These are phyloP conservation scores for Phytophthora colocasiae DNA, from an alignment of 352 stramenopile species.

Conservation along the genomic window DNA sequence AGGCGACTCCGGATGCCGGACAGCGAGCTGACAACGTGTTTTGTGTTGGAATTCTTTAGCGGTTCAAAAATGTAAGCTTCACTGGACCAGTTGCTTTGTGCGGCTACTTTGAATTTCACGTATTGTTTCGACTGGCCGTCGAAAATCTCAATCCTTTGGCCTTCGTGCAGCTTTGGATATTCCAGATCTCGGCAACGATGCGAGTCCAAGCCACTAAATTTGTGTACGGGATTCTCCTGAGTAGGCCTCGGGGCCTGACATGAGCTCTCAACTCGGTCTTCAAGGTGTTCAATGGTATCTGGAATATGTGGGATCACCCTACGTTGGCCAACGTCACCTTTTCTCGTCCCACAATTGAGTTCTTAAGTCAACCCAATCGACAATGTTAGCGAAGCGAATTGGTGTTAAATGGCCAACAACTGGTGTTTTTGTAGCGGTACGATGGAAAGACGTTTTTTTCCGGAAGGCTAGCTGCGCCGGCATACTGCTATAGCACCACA, in stretches of 20 bases:
- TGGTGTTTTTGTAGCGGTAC: too few species aligned
- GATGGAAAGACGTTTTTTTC: too few species aligned
- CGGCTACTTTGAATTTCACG: constrained; percentile 37
- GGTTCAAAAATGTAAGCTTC: constrained; percentile 42
- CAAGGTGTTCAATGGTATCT: too few species aligned
- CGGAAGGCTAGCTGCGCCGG: too few species aligned
- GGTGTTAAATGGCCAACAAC: constrained; percentile 52
- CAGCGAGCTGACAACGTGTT: constrained; percentile 18
- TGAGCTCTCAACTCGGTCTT: neutral
- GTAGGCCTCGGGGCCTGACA: neutral
- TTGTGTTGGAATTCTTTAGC: neutral
- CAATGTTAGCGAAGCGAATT: constrained; percentile 35
- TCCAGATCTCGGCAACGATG: constrained; percentile 8
- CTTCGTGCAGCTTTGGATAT: constrained; percentile 21
- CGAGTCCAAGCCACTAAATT: constrained; percentile 8
- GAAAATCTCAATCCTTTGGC: constrained; percentile 40
- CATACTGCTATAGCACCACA: too few species aligned
- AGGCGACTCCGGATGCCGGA: constrained; percentile 33
- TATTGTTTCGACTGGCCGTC: constrained; percentile 34
- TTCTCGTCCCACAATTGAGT: too few species aligned
- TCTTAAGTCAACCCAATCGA: constrained; percentile 70
- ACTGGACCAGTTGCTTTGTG: constrained; percentile 9
- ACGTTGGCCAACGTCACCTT: too few species aligned
- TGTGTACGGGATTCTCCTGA: constrained; percentile 7
- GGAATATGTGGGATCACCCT: neutral